A percentile compares a stretch with the other conserved stretches of the same genome.
These are phyloP conservation scores for Thinopyrum obtusiflorum DNA, from an alignment of 202 grass and related monocot genomes.

Conservation along the genomic window DNA sequence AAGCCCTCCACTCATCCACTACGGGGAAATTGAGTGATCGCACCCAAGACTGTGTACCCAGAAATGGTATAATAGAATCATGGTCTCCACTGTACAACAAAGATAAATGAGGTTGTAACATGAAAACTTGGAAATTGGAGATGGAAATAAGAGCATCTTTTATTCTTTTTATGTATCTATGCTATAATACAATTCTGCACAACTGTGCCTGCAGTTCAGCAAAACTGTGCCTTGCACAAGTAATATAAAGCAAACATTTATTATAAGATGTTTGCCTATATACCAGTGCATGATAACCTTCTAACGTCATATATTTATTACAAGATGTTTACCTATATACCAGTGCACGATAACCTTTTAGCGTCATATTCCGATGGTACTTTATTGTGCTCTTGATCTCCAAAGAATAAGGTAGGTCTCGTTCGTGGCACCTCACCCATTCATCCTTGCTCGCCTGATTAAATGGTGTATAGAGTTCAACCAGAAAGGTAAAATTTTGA, in stretches of 20 bases:
- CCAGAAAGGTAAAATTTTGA: background rate
- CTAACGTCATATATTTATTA: conserved; percentile 18
- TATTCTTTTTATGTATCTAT: background rate
- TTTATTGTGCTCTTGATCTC: conserved; percentile 28
- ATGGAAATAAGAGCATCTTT: background rate
- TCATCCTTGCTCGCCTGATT: background rate
- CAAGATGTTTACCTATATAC: conserved; percentile 34
- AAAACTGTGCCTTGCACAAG: background rate
- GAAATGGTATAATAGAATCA: conserved; percentile 8
- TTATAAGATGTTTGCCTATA: conserved; percentile 29
- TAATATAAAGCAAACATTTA: background rate
- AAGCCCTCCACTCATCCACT: conserved; percentile 21
- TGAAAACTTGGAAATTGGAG: background rate
- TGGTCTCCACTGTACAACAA: background rate
- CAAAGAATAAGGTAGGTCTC: background rate
- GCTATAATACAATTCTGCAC: background rate
- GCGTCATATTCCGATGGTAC: conserved; percentile 22
- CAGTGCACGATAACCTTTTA: conserved; percentile 31
- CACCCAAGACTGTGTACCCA: conserved; percentile 24
- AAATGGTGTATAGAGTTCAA: background rate
- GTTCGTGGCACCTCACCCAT: conserved; percentile 32
- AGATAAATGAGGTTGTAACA: background rate
- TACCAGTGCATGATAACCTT: conserved; percentile 25
- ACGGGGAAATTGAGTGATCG: conserved; percentile 7
- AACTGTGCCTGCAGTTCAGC: background rate